Percentiles rank a stretch among this genome's conserved stretches.
These are phyloP conservation scores for Galerina marginata DNA, from an alignment of 768 basidiomycete genomes.

Conservation along the genomic window DNA sequence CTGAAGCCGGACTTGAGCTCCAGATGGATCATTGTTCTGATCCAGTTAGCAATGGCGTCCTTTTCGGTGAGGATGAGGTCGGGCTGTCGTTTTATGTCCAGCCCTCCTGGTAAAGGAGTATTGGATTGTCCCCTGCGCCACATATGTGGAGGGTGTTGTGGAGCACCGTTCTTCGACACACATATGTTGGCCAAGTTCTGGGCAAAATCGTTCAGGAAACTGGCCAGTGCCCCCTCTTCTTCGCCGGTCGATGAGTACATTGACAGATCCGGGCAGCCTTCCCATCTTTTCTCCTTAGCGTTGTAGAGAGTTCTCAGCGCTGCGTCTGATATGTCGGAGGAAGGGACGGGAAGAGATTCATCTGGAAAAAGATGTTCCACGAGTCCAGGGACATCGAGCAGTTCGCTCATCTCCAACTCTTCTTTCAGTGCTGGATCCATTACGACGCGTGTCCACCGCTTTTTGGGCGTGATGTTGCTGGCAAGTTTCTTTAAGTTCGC, in stretches of 20 bases:
- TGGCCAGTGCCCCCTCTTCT: background rate
- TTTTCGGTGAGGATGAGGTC: background rate
- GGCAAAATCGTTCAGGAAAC: background rate
- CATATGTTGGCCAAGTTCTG: no score
- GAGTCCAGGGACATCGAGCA: background rate
- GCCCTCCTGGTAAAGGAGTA: background rate
- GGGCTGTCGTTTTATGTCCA: background rate
- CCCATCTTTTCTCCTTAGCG: background rate
- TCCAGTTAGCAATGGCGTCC: background rate
- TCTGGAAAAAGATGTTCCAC: constrained; percentile 1
- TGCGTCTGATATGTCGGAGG: background rate
- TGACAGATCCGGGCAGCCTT: background rate
- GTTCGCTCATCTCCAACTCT: background rate
- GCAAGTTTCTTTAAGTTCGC: background rate
- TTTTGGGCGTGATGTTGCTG: background rate
- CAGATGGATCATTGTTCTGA: background rate
- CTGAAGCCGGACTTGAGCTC: background rate
- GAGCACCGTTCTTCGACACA: no score
- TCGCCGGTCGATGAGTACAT: no score
- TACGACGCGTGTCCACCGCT: background rate
- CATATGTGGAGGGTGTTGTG: no score
- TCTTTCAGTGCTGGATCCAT: background rate
- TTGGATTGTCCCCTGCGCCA: background rate
- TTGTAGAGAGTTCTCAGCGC: background rate
- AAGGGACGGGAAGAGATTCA: background rate